These are phyloP conservation scores for Cordyceps militaris DNA, from an alignment of 2,329 filamentous ascomycete species.

Conservation along the genomic window DNA sequence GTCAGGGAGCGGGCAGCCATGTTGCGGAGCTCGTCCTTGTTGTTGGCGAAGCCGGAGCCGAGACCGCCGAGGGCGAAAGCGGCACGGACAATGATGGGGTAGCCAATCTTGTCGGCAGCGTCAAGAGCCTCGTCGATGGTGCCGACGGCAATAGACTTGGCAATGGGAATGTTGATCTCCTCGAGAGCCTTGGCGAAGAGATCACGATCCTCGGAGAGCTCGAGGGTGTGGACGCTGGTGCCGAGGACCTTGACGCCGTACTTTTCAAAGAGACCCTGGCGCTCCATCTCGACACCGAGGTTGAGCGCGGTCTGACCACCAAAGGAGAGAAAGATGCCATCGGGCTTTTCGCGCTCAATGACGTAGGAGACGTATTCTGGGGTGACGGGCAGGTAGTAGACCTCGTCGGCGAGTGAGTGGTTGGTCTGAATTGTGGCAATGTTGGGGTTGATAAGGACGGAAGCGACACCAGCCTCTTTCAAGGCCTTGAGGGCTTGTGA, in stretches of 20 bases:
- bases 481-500: conserved; percentile 94
- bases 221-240: conserved; percentile 87
- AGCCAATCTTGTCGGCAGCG: conserved; percentile 80
- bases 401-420: conserved; percentile 90
- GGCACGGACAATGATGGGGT: conserved; percentile 95
- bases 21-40: conserved; percentile 87
- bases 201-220: conserved; percentile 92
- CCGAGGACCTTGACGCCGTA: conserved; percentile 94
- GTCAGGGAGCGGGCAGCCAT: conserved; percentile 89
- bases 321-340: conserved; percentile 96
- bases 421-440: conserved; percentile 98
- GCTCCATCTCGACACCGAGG: conserved; percentile 94
- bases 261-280: conserved; percentile 88
- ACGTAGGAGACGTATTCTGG: conserved; percentile 97
- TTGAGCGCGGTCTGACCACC: conserved; percentile 97
- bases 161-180: conserved; percentile 96
- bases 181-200: conserved; percentile 92
- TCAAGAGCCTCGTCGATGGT: conserved; percentile 88
- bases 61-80: conserved; percentile 95
- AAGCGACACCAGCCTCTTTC: conserved; percentile 87
- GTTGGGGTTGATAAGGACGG: conserved; percentile 94
- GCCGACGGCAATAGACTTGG: conserved; percentile 86
- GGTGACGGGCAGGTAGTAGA: conserved; percentile 97
- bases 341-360: conserved; percentile 90
- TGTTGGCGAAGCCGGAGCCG: conserved; percentile 91